phyloP scores from a whole-genome alignment of 495 filamentous ascomycete species.

The Tuber microsphaerosporum region DNA sequence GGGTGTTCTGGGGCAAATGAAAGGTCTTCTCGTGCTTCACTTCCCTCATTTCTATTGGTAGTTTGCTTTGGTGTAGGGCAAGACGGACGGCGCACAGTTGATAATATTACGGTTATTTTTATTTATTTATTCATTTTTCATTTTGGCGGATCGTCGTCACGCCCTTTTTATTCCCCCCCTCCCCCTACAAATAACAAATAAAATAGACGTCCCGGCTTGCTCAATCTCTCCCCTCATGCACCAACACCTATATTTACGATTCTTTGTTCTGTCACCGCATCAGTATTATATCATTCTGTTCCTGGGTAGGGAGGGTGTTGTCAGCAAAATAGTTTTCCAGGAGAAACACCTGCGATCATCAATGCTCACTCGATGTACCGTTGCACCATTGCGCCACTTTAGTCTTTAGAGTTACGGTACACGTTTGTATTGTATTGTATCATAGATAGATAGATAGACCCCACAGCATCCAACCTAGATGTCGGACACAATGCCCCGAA shows the following conservation, averaged over 20 bases:
- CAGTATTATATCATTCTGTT: not conserved
- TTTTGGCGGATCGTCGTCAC: not conserved
- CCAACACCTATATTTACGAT: not conserved
- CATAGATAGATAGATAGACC: not conserved
- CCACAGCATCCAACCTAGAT: not conserved
- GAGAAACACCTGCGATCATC: not conserved
- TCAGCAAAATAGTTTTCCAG: slow-evolving; percentile 1
- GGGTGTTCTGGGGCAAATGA: not conserved
- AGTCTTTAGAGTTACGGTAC: not conserved
- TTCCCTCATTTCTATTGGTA: not conserved
- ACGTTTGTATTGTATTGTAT: not conserved
- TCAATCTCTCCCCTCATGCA: not conserved
- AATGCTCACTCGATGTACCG: not conserved
- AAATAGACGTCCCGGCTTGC: not conserved
- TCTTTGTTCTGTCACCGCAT: not conserved
- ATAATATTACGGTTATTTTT: not conserved
- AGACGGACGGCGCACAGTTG: not conserved
- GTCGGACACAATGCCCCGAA: not conserved
- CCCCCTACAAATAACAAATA: not conserved
- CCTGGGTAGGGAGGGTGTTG: not conserved
- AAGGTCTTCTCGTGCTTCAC: not conserved
- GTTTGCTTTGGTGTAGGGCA: not conserved
- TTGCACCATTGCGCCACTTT: not conserved
- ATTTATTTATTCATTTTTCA: not conserved
- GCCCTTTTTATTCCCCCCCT: not conserved